phyloP scores from a whole-genome alignment of 257 asterid genomes.

The Solanum chilense region DNA sequence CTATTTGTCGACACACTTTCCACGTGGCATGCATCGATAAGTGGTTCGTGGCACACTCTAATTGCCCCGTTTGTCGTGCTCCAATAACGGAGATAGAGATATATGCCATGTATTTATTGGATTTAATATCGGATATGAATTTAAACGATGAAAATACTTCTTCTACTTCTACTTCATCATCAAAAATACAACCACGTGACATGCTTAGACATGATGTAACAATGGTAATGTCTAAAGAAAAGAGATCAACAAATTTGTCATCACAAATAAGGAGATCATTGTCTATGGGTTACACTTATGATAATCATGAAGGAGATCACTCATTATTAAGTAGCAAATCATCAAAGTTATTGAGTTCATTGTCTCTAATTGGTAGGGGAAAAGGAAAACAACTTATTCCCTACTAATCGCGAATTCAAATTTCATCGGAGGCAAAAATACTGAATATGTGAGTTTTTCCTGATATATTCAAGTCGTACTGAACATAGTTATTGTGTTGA shows the following conservation, averaged over 20 bases:
- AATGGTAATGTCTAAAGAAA: constrained; percentile 12
- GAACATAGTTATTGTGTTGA: neutral
- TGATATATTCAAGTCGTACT: neutral
- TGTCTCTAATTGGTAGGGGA: neutral
- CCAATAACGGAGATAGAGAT: neutral
- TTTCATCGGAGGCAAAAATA: neutral
- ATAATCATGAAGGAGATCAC: neutral
- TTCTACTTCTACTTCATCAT: neutral
- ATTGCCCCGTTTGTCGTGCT: neutral
- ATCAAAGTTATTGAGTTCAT: neutral
- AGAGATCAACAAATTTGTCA: neutral
- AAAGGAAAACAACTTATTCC: neutral
- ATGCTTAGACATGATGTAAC: constrained; percentile 24
- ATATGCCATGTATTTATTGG: neutral
- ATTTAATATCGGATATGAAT: neutral
- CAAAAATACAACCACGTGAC: neutral
- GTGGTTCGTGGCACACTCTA: neutral
- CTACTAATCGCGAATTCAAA: neutral
- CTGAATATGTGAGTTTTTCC: neutral
- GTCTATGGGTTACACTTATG: constrained; percentile 35
- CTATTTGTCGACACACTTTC: neutral
- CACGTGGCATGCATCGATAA: neutral
- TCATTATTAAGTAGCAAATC: neutral
- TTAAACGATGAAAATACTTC: neutral
- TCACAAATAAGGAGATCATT: constrained; percentile 30